Evolutionary conservation across 345 rosid species (phyloP).

Genomic region (Citrus maxima): DNA sequence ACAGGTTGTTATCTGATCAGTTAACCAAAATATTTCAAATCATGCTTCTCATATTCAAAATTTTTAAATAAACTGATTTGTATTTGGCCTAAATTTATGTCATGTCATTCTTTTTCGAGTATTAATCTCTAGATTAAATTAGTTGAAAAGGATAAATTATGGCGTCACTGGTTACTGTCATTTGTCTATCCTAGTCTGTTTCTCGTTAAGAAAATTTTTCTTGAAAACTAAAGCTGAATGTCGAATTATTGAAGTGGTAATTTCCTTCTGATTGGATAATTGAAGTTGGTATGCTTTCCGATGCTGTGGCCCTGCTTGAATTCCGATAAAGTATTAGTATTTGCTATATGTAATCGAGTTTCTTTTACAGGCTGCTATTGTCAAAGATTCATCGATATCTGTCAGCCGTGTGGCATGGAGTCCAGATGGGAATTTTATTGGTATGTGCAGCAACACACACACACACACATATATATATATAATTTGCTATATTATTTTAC

Average conservation of each 20-base stretch:
- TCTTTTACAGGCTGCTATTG: slow-evolving; percentile 39
- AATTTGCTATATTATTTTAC: not conserved
- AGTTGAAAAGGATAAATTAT: not conserved
- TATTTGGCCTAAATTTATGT: not conserved
- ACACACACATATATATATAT: not conserved
- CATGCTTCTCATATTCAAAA: not conserved
- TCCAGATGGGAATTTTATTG: slow-evolving; percentile 59
- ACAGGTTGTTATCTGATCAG: slow-evolving; percentile 37
- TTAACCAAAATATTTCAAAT: not conserved
- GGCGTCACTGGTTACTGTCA: not conserved
- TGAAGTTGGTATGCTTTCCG: not conserved
- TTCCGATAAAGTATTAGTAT: slow-evolving; percentile 9
- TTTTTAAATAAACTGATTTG: not conserved
- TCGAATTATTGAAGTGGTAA: not conserved
- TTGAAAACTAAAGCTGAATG: not conserved
- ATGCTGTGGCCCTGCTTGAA: slow-evolving; percentile 1
- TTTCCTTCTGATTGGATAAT: not conserved
- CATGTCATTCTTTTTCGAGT: not conserved
- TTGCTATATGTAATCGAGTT: slow-evolving; percentile 13
- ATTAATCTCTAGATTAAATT: not conserved
- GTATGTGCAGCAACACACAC: slow-evolving; percentile 28
- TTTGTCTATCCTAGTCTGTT: not conserved
- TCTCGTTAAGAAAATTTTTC: not conserved
- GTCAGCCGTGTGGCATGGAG: slow-evolving; percentile 63
- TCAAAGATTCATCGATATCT: slow-evolving; percentile 43